Evolutionary conservation across 2,329 filamentous ascomycete species (phyloP).

Genomic region (Nothopassalora personata): DNA sequence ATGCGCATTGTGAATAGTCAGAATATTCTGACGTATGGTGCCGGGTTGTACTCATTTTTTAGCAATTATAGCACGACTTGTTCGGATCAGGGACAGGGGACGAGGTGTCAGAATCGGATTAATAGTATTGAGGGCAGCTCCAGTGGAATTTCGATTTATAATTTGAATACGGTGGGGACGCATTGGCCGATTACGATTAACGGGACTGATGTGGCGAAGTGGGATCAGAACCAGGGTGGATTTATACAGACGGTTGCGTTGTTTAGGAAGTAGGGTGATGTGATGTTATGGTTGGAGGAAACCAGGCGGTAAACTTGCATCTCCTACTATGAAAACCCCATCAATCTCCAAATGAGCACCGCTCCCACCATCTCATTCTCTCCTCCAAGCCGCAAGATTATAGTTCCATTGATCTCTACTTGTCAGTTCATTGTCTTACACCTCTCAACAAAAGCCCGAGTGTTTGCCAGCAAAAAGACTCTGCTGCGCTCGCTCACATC

Average conservation of each 20-base stretch:
- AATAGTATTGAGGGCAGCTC: conserved; percentile 42
- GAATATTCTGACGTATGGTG: conserved; percentile 56
- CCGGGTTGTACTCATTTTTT: conserved; percentile 65
- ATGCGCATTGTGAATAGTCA: conserved; percentile 55
- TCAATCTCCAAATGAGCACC: too few relatives aligned
- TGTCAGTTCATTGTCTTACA: too few relatives aligned
- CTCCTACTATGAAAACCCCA: too few relatives aligned
- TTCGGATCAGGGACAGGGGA: conserved; percentile 35
- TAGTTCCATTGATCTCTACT: too few relatives aligned
- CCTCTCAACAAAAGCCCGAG: too few relatives aligned
- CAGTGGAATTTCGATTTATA: conserved; percentile 40
- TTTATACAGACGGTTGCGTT: neutral
- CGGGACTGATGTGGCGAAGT: conserved; percentile 40
- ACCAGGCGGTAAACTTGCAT: too few relatives aligned
- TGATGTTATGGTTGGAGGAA: too few relatives aligned
- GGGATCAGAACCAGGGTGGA: conserved; percentile 40
- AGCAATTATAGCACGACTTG: conserved; percentile 52
- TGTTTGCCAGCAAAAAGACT: too few relatives aligned
- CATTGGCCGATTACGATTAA: conserved; percentile 44
- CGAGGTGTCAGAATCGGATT: conserved; percentile 47
- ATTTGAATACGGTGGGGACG: conserved; percentile 36
- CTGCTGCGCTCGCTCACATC: too few relatives aligned
- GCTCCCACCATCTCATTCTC: too few relatives aligned
- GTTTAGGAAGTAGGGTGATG: neutral
- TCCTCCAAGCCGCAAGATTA: too few relatives aligned